Conservation (phyloP, 2,329 filamentous ascomycete genomes). For the Trichophyton schoenleinii region DNA sequence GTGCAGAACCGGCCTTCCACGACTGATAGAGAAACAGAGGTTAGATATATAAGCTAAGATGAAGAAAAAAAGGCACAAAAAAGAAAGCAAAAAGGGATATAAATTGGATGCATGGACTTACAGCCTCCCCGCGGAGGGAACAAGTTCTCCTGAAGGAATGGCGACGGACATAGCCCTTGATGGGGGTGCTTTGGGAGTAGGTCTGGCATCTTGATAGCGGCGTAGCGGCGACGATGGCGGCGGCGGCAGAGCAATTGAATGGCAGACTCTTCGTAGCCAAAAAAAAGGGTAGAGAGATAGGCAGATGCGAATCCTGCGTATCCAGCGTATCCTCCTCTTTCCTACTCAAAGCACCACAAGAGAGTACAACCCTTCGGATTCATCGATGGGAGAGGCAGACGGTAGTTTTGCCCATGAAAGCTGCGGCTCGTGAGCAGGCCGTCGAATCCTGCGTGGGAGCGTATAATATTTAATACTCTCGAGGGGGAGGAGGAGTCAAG, state of each 20-base stretch:
- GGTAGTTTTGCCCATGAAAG: not conserved
- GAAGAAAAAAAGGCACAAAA: not conserved
- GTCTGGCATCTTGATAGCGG: not conserved
- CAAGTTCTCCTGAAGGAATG: slow-evolving; percentile 53
- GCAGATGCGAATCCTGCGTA: not conserved
- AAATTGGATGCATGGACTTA: slow-evolving; percentile 23
- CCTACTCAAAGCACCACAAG: not conserved
- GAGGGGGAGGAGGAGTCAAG: not conserved
- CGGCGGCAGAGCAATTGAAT: not conserved
- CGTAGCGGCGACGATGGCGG: no score
- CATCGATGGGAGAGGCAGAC: not conserved
- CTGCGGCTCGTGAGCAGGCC: not conserved
- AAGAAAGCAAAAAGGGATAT: slow-evolving; percentile 17
- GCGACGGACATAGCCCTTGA: slow-evolving; percentile 48
- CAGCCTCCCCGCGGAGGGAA: slow-evolving; percentile 54
- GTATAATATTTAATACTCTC: not conserved
- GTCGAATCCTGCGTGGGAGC: not conserved
- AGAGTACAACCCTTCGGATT: not conserved
- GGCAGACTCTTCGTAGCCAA: not conserved
- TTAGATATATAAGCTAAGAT: no score
- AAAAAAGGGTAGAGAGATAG: not conserved
- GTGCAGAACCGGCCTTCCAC: slow-evolving; percentile 50
- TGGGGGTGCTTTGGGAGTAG: not conserved
- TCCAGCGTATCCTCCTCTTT: not conserved
- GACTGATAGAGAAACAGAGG: slow-evolving; percentile 31